These are phyloP conservation scores for Hordeum vulgare DNA, from an alignment of 176 grass and related monocot species.

Conservation along the genomic window DNA sequence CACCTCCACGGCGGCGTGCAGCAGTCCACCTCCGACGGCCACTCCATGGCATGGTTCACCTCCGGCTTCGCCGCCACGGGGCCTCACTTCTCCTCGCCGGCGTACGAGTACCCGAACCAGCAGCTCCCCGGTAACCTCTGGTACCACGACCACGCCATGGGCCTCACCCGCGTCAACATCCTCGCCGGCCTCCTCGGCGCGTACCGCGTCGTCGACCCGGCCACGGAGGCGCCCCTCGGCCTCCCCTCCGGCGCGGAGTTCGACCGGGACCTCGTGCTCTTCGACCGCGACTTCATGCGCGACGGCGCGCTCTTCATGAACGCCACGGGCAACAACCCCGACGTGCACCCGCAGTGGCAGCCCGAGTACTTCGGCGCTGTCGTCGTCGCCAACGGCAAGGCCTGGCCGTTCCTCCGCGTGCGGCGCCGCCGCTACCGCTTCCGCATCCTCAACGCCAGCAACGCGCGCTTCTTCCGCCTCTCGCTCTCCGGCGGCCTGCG, in stretches of 20 bases:
- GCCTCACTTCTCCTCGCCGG: constrained; percentile 22
- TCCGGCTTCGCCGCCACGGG: constrained; percentile 32
- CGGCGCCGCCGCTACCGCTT: constrained; percentile 57
- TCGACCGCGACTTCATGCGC: constrained; percentile 51
- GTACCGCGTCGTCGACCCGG: constrained; percentile 35
- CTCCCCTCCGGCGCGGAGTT: constrained; percentile 36
- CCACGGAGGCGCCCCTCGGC: constrained; percentile 10
- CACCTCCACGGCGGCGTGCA: constrained; percentile 93
- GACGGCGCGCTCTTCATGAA: constrained; percentile 66
- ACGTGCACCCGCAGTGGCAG: constrained; percentile 78
- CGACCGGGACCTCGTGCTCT: constrained; percentile 48
- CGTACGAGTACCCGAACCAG: constrained; percentile 50
- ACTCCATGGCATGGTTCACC: constrained; percentile 77
- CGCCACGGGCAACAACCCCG: constrained; percentile 53
- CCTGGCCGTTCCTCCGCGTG: constrained; percentile 62
- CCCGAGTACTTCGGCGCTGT: constrained; percentile 74
- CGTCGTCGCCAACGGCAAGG: constrained; percentile 60
- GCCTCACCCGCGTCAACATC: constrained; percentile 68
- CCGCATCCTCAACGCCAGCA: constrained; percentile 82
- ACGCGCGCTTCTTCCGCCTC: constrained; percentile 65
- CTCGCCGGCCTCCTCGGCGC: constrained; percentile 66
- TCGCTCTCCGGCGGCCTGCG: constrained; percentile 36
- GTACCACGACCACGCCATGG: constrained; percentile 87
- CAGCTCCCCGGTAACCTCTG: constrained; percentile 63
- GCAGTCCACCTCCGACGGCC: constrained; percentile 60